phyloP scores from a whole-genome alignment of 495 filamentous ascomycete genomes.

The Penicillium salamii region DNA sequence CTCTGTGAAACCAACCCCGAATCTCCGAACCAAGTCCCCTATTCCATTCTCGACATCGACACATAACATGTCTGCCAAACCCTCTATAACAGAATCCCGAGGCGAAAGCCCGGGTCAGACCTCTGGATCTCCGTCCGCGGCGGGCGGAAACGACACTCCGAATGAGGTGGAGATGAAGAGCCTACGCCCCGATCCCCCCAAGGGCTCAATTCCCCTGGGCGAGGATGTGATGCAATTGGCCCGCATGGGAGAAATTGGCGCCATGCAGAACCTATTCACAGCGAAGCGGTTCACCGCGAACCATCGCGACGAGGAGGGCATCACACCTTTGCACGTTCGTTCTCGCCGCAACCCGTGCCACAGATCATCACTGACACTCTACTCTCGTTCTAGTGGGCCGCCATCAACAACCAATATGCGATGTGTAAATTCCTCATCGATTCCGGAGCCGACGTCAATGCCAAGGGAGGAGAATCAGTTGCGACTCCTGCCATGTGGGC shows the following conservation, averaged over 20 bases:
- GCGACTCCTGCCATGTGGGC: conserved; percentile 97
- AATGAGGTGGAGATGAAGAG: conserved; percentile 69
- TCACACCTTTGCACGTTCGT: conserved; percentile 91
- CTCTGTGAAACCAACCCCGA: conserved; percentile 4
- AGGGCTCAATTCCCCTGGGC: conserved; percentile 56
- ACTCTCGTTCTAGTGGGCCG: conserved; percentile 73
- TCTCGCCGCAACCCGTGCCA: background rate
- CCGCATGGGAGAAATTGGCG: conserved; percentile 77
- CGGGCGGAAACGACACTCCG: conserved; percentile 58
- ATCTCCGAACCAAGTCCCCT: conserved; percentile 10
- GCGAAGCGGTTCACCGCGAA: conserved; percentile 74
- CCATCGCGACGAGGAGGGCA: conserved; percentile 84
- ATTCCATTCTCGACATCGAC: conserved; percentile 3
- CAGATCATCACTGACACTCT: conserved; percentile 3
- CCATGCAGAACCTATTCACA: conserved; percentile 86
- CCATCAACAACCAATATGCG: conserved; percentile 97
- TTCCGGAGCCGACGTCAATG: conserved; percentile 85
- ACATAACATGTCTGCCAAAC: conserved; percentile 28
- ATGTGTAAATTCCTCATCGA: conserved; percentile 94
- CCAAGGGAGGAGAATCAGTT: conserved; percentile 88
- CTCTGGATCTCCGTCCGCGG: conserved; percentile 27
- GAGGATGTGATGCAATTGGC: conserved; percentile 96
- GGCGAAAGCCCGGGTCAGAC: conserved; percentile 23
- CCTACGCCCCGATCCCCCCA: conserved; percentile 48
- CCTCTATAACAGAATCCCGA: conserved; percentile 25